These are phyloP conservation scores for Pulveroboletus sp. DNA, from an alignment of 1,284 basidiomycete genomes.

Conservation along the genomic window DNA sequence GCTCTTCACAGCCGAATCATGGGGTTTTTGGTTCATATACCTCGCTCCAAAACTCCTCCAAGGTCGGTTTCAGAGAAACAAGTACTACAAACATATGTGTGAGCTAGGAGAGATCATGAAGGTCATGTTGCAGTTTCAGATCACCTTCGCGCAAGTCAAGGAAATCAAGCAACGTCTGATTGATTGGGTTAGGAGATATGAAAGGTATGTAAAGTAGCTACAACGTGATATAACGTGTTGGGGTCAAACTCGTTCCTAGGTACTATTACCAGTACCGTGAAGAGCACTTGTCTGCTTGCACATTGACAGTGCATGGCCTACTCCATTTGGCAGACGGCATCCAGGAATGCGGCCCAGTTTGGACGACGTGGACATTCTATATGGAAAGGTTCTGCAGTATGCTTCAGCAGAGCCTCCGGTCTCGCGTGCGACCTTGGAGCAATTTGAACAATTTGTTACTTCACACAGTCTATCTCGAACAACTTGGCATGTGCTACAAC, in stretches of 20 bases:
- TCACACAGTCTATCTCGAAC: not conserved
- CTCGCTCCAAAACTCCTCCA: slow-evolving; percentile 9
- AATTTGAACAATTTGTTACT: slow-evolving; percentile 1
- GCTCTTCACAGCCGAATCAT: not conserved
- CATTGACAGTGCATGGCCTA: slow-evolving; percentile 6
- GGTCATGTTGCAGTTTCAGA: not conserved
- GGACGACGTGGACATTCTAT: too few relatives aligned
- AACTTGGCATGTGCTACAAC: not conserved
- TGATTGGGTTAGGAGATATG: slow-evolving; percentile 6
- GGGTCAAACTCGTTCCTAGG: slow-evolving; percentile 1
- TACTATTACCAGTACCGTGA: slow-evolving; percentile 22
- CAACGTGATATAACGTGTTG: too few relatives aligned
- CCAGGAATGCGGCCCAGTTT: too few relatives aligned
- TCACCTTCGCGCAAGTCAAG: not conserved
- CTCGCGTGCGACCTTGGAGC: not conserved
- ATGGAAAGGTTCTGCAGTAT: not conserved
- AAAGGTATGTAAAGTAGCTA: not conserved
- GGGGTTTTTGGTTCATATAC: slow-evolving; percentile 13
- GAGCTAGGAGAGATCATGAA: slow-evolving; percentile 10
- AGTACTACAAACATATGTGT: slow-evolving; percentile 10
- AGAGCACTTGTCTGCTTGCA: slow-evolving; percentile 13
- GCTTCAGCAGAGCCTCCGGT: not conserved
- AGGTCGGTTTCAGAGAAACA: not conserved
- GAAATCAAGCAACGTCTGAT: not conserved
- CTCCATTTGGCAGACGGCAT: too few relatives aligned